Base-by-base conservation (phyloP, 164 flowering plant species). In the Cinnamomum micranthum region DNA sequence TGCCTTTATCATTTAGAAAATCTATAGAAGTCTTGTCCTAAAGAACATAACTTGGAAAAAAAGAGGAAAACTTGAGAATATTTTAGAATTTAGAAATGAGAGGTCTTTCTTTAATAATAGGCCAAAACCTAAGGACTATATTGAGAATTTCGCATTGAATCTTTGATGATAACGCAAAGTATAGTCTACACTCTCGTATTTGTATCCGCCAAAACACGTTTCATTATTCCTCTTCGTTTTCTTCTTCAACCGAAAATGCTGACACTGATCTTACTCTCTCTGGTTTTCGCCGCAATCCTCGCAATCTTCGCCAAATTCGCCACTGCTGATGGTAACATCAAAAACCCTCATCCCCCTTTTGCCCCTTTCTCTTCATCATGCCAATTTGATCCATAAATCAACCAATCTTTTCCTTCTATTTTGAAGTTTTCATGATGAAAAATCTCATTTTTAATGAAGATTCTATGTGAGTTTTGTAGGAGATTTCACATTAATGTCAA, bases 401-500 rank as follows among this genome's bases (percentile, higher is more conserved):
- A 11, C 4, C 69, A 22, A 41, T 35, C 17, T 70, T 17, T 51
- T 72, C 47, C 41, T 35, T 59, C 72, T 13, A 28, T 6, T 71
- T 35, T 69, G 15, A 41, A 1, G 6, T 20, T n/a, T 69, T 22
- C 33, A 35, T 28, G 47, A 13, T 22, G 2, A 6, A 41, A 41
- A 9, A 41, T 41, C 11, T 14, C 60, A 55, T 55, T 55, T 55
- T 55, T 55, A 55, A 1, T 15, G n/a, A 55, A 20, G 6, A 15
- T 55, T 20, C 6, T 55, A 20, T 55, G 17, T 55, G 60, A 7
- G 15, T 74, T 55, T 68, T 64, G 25, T 75, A 94, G 98, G 95
- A 28, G 98, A 94, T 83, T 87, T 92, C 73, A 92, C 94, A 0
- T 77, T 94, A 77, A 52, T 84, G 69, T 87, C 88, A 14, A 89